A percentile compares a stretch with the other conserved stretches of the same genome.
Evolutionary conservation across 495 filamentous ascomycete genomes (phyloP).

Genomic region (Staphylotrichum longicolle): DNA sequence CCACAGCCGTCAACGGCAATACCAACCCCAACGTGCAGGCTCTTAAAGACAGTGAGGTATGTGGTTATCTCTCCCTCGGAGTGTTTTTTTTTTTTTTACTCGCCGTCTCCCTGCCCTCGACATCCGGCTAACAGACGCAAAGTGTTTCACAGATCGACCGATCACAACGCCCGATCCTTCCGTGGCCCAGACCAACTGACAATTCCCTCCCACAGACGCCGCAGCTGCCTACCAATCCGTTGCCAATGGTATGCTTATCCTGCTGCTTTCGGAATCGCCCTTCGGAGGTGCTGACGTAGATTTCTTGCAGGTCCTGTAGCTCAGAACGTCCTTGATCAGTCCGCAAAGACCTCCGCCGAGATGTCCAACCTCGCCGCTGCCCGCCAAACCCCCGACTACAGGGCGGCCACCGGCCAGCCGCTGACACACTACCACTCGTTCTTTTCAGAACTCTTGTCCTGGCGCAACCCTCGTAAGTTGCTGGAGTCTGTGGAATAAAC

Average conservation of each 20-base stretch:
- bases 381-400: slow-evolving; percentile 63
- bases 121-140: slow-evolving; percentile 31
- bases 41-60: slow-evolving; percentile 49
- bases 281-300: slow-evolving; percentile 26
- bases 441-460: slow-evolving; percentile 81
- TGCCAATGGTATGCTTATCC: slow-evolving; percentile 37
- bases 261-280: neutral
- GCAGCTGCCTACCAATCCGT: slow-evolving; percentile 42
- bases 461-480: slow-evolving; percentile 52
- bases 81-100: neutral
- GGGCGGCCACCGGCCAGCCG: slow-evolving; percentile 78
- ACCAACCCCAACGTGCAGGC: slow-evolving; percentile 29
- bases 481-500: slow-evolving; percentile 36
- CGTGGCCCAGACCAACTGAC: slow-evolving; percentile 23
- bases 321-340: slow-evolving; percentile 71
- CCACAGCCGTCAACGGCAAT: slow-evolving; percentile 31
- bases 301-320: slow-evolving; percentile 64
- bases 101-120: neutral
- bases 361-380: slow-evolving; percentile 71
- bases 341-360: slow-evolving; percentile 67
- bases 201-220: slow-evolving; percentile 35
- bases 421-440: slow-evolving; percentile 96
- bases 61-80: slow-evolving; percentile 22
- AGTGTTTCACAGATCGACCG: slow-evolving; percentile 35
- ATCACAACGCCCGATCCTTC: slow-evolving; percentile 17